Conservation (phyloP, 2,329 filamentous ascomycete genomes). For the Fusarium abutilonis region DNA sequence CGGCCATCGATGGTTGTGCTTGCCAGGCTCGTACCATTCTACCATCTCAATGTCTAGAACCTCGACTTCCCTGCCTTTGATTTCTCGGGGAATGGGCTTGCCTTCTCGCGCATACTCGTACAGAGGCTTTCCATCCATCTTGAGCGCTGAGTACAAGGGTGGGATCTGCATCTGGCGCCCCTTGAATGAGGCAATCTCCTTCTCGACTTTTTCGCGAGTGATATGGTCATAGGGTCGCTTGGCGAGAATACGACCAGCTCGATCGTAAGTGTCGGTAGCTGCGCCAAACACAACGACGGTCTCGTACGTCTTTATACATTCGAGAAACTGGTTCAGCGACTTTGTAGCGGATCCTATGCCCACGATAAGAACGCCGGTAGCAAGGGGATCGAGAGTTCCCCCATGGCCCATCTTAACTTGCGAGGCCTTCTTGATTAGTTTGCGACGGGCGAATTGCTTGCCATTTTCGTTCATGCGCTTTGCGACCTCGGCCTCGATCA, state of each 20-base stretch:
- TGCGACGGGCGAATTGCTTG: slow-evolving; percentile 68
- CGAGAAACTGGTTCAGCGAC: slow-evolving; percentile 77
- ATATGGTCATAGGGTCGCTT: slow-evolving; percentile 81
- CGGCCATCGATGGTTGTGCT: slow-evolving; percentile 83
- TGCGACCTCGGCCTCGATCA: slow-evolving; percentile 71
- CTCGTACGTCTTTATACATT: slow-evolving; percentile 94
- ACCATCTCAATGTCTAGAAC: slow-evolving; percentile 81
- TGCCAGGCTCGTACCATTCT: slow-evolving; percentile 85
- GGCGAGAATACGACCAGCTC: slow-evolving; percentile 82
- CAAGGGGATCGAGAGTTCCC: slow-evolving; percentile 92
- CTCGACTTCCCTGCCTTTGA: slow-evolving; percentile 81
- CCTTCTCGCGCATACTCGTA: slow-evolving; percentile 97
- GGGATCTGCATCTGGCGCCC: slow-evolving; percentile 90
- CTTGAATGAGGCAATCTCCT: slow-evolving; percentile 77
- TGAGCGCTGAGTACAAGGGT: slow-evolving; percentile 90
- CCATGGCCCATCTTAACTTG: slow-evolving; percentile 96
- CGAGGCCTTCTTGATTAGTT: slow-evolving; percentile 65
- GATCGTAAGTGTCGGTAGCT: slow-evolving; percentile 92
- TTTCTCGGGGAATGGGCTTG: slow-evolving; percentile 84
- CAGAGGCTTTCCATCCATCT: slow-evolving; percentile 91
- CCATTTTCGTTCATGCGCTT: slow-evolving; percentile 66
- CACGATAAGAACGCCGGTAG: slow-evolving; percentile 90
- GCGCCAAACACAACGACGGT: slow-evolving; percentile 89
- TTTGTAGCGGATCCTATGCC: slow-evolving; percentile 92
- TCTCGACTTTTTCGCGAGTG: slow-evolving; percentile 80